Evolutionary conservation across 257 asterid genomes (phyloP), one percentile per base, ranked within the genome.

Genomic region (Petunia secreta): DNA sequence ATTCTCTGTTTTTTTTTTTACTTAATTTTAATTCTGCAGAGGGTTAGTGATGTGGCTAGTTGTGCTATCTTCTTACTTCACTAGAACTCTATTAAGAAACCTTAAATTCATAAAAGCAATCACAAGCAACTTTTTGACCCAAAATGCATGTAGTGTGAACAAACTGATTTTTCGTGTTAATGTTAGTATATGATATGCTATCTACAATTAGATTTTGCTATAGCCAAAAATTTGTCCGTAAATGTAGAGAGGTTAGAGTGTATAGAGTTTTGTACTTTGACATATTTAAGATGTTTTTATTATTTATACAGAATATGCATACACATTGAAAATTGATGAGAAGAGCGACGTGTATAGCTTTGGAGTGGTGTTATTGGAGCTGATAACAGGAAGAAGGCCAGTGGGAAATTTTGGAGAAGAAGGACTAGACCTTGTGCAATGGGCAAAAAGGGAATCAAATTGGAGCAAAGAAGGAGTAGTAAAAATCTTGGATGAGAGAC

Each of bases 281-380:
- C 54, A 48, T 74, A 65, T 53, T 69, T 38, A 46, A 36, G 8
- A 34, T 38, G 8, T 52, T 15, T 55, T n/a, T 9, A 54, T 6
- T 41, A 75, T 60, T 3, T 75, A 53, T 79, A 36, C 81, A 86
- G 89, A 86, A 52, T 86, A 86, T 50, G 89, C 89, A 25, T 86
- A 86, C 81, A 86, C 89, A 0, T 57, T 86, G 55, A 86, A 84
- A 16, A 87, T 86, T 15, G 89, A 86, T 44, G 89, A 86, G 79
- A 86, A 86, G 75, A 86, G 89, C 46, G 89, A 86, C 50, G 89
- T 86, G 15, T 86, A 86, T 52, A 86, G 89, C 77, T 84, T 80
- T 8, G 89, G 89, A 1, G 89, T 86, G 71, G 89, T 86, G 37
- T 63, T 86, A 2, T 34, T 86, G 41, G 89, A 86, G 80, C 73